Percentiles rank a stretch among this genome's conserved stretches.
Conservation (phyloP, 108 stramenopile genomes). For the Skeletonema grethae region DNA sequence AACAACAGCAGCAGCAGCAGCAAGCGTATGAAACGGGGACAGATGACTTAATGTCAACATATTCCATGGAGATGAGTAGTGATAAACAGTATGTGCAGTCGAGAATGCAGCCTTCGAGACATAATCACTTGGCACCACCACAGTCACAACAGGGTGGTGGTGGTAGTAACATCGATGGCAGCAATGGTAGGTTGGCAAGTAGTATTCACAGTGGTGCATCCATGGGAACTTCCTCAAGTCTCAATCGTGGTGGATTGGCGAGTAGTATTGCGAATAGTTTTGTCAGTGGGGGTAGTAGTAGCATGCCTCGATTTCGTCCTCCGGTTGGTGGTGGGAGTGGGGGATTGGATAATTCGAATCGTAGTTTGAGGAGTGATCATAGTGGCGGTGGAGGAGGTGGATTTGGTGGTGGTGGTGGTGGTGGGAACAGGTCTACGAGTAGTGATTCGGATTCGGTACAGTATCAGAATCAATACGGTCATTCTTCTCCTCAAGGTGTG, state of each 20-base stretch:
- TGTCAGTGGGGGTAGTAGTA: neutral
- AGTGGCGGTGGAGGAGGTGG: no score
- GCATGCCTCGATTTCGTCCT: neutral
- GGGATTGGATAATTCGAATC: neutral
- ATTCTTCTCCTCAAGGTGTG: neutral
- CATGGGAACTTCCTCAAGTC: neutral
- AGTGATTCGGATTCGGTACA: neutral
- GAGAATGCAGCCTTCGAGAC: neutral
- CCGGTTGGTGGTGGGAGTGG: neutral
- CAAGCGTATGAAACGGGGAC: neutral
- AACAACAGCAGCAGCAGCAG: neutral
- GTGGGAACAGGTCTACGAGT: no score
- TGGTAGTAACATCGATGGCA: no score
- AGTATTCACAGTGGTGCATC: neutral
- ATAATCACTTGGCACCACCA: no score
- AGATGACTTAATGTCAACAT: neutral
- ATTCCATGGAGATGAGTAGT: neutral
- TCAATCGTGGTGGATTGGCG: neutral
- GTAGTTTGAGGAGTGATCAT: neutral
- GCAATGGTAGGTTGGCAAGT: neutral
- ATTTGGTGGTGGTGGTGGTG: no score
- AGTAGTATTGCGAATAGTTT: no score
- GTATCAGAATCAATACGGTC: constrained; percentile 4
- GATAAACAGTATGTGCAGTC: neutral
- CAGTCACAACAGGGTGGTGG: neutral